phyloP scores from a whole-genome alignment of 768 basidiomycete species.

The Russula abietina region DNA sequence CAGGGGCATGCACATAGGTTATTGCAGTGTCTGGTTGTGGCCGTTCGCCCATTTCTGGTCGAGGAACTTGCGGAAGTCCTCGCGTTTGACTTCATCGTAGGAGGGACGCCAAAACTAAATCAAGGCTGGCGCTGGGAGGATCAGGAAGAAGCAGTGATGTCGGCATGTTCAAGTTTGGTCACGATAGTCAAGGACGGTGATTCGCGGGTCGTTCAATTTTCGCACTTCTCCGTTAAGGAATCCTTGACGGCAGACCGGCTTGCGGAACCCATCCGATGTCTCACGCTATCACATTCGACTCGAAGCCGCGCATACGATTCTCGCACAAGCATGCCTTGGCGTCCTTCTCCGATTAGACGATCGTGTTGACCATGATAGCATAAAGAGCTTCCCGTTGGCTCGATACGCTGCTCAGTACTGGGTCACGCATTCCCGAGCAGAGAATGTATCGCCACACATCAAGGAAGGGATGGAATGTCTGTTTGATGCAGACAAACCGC shows the following conservation, averaged over 20 bases:
- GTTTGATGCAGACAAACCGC: neutral
- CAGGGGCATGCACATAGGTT: too few species aligned
- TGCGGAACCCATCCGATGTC: neutral
- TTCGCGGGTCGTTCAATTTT: neutral
- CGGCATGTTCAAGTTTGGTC: conserved; percentile 1
- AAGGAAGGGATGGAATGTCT: neutral
- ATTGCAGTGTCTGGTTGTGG: too few species aligned
- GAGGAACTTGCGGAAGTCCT: neutral
- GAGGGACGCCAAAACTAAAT: neutral
- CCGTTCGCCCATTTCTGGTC: too few species aligned
- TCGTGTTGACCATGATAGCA: neutral
- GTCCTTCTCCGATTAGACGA: conserved; percentile 3
- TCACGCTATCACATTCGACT: neutral
- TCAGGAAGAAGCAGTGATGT: neutral
- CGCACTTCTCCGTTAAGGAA: neutral
- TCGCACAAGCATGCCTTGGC: neutral
- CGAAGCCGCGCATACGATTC: neutral
- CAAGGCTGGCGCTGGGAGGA: neutral
- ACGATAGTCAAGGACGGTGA: neutral
- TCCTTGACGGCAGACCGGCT: neutral
- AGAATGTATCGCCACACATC: neutral
- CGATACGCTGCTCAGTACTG: neutral
- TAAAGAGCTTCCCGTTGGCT: neutral
- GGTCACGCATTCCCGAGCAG: neutral
- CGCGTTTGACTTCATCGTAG: neutral